Evolutionary conservation across 2,329 filamentous ascomycete genomes (phyloP).

Genomic region (Arthroderma sp.): DNA sequence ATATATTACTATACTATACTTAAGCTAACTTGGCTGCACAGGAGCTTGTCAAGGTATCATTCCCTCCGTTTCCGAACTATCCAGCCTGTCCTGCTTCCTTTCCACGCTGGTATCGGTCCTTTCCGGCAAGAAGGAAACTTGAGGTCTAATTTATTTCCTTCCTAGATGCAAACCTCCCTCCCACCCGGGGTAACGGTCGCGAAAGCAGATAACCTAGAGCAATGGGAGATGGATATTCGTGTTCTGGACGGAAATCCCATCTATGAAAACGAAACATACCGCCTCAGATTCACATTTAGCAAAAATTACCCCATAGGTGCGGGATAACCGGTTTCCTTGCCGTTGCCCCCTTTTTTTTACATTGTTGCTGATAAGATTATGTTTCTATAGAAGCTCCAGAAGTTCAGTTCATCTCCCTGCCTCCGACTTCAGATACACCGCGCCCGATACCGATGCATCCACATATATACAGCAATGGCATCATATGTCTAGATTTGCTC

Average conservation of each 20-base stretch:
- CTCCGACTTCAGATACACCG: slow-evolving; percentile 28
- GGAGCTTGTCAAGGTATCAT: slow-evolving; percentile 45
- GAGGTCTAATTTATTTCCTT: neutral
- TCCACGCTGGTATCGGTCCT: neutral
- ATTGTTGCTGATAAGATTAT: neutral
- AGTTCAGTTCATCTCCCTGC: slow-evolving; percentile 66
- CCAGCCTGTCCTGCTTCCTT: neutral
- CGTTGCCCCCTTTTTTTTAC: neutral
- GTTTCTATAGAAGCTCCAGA: slow-evolving; percentile 67
- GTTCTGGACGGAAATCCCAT: slow-evolving; percentile 86
- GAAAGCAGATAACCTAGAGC: slow-evolving; percentile 66
- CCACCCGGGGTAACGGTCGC: slow-evolving; percentile 65
- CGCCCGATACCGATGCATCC: slow-evolving; percentile 80
- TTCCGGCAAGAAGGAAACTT: neutral
- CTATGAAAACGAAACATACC: slow-evolving; percentile 67
- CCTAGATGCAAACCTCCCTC: slow-evolving; percentile 46
- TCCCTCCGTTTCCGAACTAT: neutral
- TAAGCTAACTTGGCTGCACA: slow-evolving; percentile 22
- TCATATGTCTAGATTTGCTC: slow-evolving; percentile 92
- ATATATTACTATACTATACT: neutral
- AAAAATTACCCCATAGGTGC: slow-evolving; percentile 80
- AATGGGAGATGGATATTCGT: slow-evolving; percentile 85
- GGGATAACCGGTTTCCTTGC: slow-evolving; percentile 15
- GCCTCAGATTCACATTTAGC: slow-evolving; percentile 78
- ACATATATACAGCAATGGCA: slow-evolving; percentile 96